Conservation (phyloP, 176 grass and related monocot genomes). For the Calamus simplicifolius region DNA sequence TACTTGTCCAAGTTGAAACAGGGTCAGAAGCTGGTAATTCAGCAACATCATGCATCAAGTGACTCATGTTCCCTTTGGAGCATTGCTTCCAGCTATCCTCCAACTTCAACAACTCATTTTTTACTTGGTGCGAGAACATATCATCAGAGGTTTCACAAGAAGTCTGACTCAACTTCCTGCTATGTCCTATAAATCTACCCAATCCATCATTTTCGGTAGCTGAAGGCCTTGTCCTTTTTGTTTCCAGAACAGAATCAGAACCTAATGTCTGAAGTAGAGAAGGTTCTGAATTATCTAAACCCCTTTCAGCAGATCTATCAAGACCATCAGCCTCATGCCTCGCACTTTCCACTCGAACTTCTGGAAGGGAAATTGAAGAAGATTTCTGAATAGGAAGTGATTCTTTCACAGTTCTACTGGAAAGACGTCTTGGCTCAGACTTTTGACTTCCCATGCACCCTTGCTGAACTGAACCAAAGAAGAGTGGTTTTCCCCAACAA, state of each 20-base stretch:
- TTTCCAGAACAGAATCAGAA: constrained; percentile 4
- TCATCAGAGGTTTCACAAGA: constrained; percentile 12
- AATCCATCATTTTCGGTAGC: constrained; percentile 12
- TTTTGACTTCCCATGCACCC: constrained; percentile 17
- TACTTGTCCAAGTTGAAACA: constrained; percentile 23
- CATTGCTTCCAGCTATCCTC: too few relatives aligned
- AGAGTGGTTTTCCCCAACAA: constrained; percentile 1
- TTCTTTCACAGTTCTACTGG: constrained; percentile 14
- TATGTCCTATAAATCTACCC: constrained; percentile 4
- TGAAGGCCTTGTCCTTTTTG: constrained; percentile 13
- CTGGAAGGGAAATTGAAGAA: not conserved
- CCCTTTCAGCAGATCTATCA: not conserved
- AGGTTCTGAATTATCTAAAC: constrained; percentile 8
- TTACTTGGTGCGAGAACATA: constrained; percentile 12
- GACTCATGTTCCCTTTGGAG: too few relatives aligned
- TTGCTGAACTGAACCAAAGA: constrained; percentile 25
- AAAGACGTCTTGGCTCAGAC: constrained; percentile 14
- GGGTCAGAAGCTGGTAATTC: too few relatives aligned
- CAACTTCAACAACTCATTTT: not conserved
- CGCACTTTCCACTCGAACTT: not conserved
- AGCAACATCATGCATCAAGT: too few relatives aligned
- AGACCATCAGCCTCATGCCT: not conserved
- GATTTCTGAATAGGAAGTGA: constrained; percentile 14
- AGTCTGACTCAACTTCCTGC: constrained; percentile 7
- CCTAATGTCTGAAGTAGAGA: not conserved